A percentile compares a stretch with the other conserved stretches of the same genome.
Conservation (phyloP, 176 grass and related monocot species). For the Typha latifolia region DNA sequence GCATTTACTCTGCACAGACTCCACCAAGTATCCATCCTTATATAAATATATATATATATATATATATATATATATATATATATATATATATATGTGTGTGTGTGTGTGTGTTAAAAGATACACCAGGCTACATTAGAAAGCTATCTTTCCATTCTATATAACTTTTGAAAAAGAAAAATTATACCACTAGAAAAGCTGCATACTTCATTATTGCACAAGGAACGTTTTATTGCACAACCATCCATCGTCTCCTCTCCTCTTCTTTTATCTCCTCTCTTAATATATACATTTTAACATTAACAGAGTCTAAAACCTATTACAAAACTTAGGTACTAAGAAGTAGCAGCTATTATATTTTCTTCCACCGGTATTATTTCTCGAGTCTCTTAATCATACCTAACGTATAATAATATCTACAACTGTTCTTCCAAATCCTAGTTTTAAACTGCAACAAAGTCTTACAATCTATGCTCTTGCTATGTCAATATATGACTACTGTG, state of each 20-base stretch:
- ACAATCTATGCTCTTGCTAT: background rate
- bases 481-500: background rate
- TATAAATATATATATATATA: too few relatives aligned
- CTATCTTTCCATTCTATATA: too few relatives aligned
- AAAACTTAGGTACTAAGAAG: background rate
- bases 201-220: background rate
- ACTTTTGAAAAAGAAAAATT: background rate
- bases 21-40: too few relatives aligned
- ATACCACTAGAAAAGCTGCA: background rate
- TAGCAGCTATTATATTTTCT: background rate
- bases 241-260: background rate
- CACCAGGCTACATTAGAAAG: too few relatives aligned
- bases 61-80: too few relatives aligned
- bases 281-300: background rate
- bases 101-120: too few relatives aligned
- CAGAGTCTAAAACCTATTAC: background rate
- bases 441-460: background rate
- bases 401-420: background rate
- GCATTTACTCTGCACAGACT: too few relatives aligned
- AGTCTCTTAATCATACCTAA: background rate
- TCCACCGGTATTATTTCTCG: background rate
- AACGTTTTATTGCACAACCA: background rate
- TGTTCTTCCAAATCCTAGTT: background rate
- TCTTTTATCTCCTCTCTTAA: background rate
- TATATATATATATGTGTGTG: too few relatives aligned